These are phyloP conservation scores for Venturia effusa DNA, from an alignment of 2,329 filamentous ascomycete genomes.

Conservation along the genomic window DNA sequence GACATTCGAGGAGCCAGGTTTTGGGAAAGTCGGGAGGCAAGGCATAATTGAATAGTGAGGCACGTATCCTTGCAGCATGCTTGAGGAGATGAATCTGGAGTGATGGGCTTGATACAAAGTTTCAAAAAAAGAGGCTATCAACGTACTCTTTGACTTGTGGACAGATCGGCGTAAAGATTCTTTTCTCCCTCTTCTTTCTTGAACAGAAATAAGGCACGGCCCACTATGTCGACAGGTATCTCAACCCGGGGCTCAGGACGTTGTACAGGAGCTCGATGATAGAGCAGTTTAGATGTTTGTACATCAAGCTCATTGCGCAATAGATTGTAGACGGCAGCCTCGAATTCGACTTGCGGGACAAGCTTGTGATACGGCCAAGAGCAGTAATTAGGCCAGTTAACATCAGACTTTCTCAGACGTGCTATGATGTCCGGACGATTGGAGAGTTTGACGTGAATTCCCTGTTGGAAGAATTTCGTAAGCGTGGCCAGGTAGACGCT, in stretches of 20 bases:
- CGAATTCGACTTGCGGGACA: neutral
- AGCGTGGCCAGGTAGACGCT: neutral
- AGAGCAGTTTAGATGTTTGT: neutral
- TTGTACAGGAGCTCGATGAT: neutral
- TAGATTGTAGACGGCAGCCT: neutral
- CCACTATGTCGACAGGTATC: neutral
- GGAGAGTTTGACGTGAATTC: neutral
- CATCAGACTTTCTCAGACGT: neutral
- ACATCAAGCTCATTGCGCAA: neutral
- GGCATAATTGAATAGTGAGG: neutral
- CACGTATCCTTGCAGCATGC: neutral
- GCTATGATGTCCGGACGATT: neutral
- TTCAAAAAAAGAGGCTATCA: neutral
- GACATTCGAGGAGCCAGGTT: neutral
- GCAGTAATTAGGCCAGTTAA: neutral
- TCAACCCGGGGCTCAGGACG: neutral
- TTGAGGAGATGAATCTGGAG: neutral
- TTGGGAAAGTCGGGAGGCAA: neutral
- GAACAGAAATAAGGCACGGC: neutral
- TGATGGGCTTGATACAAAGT: neutral
- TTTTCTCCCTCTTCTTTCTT: neutral
- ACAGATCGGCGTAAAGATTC: neutral
- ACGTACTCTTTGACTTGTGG: neutral
- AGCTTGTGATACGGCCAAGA: neutral
- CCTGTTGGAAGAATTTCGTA: neutral